phyloP scores from a whole-genome alignment of 1,139 yeast species.

The Yamadazyma triangularis region DNA sequence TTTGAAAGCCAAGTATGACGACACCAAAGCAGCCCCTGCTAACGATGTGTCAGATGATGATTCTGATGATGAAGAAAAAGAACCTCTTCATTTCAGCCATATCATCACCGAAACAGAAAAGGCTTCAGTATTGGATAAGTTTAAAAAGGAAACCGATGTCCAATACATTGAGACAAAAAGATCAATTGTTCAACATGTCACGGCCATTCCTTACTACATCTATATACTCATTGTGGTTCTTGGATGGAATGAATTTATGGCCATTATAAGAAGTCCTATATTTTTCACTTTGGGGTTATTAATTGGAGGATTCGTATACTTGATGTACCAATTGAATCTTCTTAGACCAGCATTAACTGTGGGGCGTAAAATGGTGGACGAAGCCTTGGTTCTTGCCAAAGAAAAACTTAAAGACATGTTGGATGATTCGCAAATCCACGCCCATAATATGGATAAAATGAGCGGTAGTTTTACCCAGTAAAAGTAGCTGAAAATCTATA shows the following conservation, averaged over 20 bases:
- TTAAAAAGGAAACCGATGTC: conserved; percentile 76
- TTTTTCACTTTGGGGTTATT: conserved; percentile 59
- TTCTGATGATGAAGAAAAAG: conserved; percentile 34
- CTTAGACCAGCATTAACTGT: conserved; percentile 72
- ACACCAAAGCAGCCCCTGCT: too few species aligned
- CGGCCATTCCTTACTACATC: conserved; percentile 82
- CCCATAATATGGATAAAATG: conserved; percentile 21
- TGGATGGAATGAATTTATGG: conserved; percentile 97
- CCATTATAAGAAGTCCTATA: conserved; percentile 78
- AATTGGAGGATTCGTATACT: conserved; percentile 56
- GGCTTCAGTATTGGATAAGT: conserved; percentile 51
- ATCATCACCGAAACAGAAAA: conserved; percentile 58
- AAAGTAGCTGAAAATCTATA: too few species aligned
- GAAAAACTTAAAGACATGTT: conserved; percentile 52
- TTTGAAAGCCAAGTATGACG: conserved; percentile 27
- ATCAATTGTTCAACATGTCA: conserved; percentile 61
- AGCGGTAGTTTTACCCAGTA: too few species aligned
- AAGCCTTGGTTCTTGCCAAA: conserved; percentile 53
- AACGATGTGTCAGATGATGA: too few species aligned
- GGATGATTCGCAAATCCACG: conserved; percentile 28
- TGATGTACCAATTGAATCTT: conserved; percentile 66
- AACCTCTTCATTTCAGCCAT: conserved; percentile 44
- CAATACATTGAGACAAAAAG: conserved; percentile 82
- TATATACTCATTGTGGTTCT: conserved; percentile 66
- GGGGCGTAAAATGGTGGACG: conserved; percentile 52